Evolutionary conservation across 352 stramenopile species (phyloP), one percentile per base, ranked within the genome.

Genomic region (Phytophthora chlamydospora): DNA sequence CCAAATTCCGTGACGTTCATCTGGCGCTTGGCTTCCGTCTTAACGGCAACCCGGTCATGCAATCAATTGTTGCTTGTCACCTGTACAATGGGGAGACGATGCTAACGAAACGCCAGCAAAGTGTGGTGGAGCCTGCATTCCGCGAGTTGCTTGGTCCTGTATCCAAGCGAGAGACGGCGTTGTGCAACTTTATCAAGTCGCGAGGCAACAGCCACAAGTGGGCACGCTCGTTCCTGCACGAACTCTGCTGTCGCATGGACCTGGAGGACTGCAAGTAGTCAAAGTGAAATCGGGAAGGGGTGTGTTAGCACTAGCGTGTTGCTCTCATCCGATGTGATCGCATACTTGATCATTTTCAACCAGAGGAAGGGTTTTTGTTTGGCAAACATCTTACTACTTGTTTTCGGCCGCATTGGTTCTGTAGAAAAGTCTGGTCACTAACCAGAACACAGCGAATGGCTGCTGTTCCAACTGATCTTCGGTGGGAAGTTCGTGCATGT

Each of bases 51-150:
- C 24, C 71, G 2, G 35, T 54, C 5, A 11, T 73, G 12, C 7
- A 58, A 16, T 48, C 62, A 7, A 17, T 17, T 0, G 42, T 42
- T 35, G 46, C 59, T 2, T 82, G 69, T 16, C 46, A 67, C 11
- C 6, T 82, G 10, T 75, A 52, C 50, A 82, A 82, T 42, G 73
- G 70, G 2, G 70, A 82, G 16, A 73, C 71, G 8, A 66, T 56
- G 51, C n/a, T 80, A 16, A 32, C 11, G 21, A 73, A 60, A 14
- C 12, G 51, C 4, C 46, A 72, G 21, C 21, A 61, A 55, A 7
- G 9, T n/a, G 11, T 42, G 29, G 46, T 71, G 41, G 33, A 66
- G 21, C 16, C 41, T 13, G 31, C 24, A 8, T 49, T 69, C 2
- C 62, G 24, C 24, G 24, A 27, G 2, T 27, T 27, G 1, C 55